Conservation (phyloP, 2,329 filamentous ascomycete species). For the Aureobasidium sp. region DNA sequence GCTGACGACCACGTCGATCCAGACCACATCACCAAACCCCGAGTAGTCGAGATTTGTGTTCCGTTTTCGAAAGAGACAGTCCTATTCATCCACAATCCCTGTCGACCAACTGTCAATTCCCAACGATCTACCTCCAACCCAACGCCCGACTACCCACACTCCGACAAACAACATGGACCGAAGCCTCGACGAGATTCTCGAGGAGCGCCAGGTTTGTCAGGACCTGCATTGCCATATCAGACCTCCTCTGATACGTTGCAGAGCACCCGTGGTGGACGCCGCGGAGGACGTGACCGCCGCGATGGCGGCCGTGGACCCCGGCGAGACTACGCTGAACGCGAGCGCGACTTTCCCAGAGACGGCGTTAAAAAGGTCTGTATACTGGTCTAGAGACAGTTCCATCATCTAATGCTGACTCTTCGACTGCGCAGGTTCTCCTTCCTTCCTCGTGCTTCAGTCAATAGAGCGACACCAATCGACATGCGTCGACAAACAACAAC, state of each 20-base stretch:
- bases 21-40: neutral
- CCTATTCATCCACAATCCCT: neutral
- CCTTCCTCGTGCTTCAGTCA: slow-evolving; percentile 20
- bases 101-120: neutral
- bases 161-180: slow-evolving; percentile 47
- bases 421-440: slow-evolving; percentile 15
- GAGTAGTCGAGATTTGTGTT: neutral
- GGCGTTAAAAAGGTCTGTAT: slow-evolving; percentile 75
- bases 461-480: slow-evolving; percentile 21
- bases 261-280: slow-evolving; percentile 17
- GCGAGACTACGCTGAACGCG: slow-evolving; percentile 40
- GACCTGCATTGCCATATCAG: neutral
- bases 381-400: neutral
- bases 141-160: neutral
- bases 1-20: neutral
- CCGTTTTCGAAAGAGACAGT: neutral
- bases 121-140: neutral
- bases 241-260: neutral
- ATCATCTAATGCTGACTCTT: slow-evolving; percentile 8
- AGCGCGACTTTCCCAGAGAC: slow-evolving; percentile 60
- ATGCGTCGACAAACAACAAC: slow-evolving; percentile 8
- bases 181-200: slow-evolving; percentile 56
- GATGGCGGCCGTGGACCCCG: slow-evolving; percentile 19
- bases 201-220: slow-evolving; percentile 48
- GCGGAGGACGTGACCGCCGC: slow-evolving; percentile 20